Percentiles rank a stretch among this genome's conserved stretches.
phyloP scores from a whole-genome alignment of 306 rosid genomes.

The Gynostemma pentaphyllum region DNA sequence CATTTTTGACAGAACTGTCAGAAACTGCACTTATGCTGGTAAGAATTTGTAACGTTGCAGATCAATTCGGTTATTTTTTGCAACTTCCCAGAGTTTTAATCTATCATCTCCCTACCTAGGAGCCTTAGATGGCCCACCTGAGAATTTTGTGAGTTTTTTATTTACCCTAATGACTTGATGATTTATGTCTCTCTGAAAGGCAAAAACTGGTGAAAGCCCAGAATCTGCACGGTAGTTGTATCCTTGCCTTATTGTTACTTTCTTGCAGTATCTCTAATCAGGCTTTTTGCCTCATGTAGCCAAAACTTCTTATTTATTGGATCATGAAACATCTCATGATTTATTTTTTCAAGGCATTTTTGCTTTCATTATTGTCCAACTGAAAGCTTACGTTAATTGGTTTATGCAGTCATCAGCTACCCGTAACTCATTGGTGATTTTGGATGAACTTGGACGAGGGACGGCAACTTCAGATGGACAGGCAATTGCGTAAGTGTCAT shows the following conservation, averaged over 20 bases:
- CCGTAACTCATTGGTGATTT: constrained; percentile 59
- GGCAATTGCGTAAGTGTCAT: constrained; percentile 80
- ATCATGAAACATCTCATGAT: background rate
- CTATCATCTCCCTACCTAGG: background rate
- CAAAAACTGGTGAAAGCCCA: no score
- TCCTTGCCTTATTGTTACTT: background rate
- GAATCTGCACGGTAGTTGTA: background rate
- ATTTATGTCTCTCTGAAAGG: background rate
- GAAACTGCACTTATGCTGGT: constrained; percentile 94
- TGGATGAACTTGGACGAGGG: constrained; percentile 99
- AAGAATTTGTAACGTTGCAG: constrained; percentile 15
- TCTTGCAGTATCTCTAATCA: background rate
- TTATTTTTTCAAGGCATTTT: background rate
- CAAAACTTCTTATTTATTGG: background rate
- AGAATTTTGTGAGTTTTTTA: background rate
- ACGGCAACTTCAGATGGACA: constrained; percentile 98
- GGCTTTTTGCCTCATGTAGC: background rate
- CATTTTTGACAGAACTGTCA: constrained; percentile 86
- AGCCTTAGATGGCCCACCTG: background rate
- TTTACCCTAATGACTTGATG: background rate
- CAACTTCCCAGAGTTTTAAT: background rate
- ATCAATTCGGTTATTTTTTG: background rate
- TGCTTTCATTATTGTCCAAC: background rate
- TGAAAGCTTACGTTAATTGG: constrained; percentile 14
- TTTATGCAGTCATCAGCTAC: constrained; percentile 71